Percentiles rank a stretch among this genome's conserved stretches.
Conservation (phyloP, 805 yeast genomes). For the Metschnikowia cerradonensis region DNA sequence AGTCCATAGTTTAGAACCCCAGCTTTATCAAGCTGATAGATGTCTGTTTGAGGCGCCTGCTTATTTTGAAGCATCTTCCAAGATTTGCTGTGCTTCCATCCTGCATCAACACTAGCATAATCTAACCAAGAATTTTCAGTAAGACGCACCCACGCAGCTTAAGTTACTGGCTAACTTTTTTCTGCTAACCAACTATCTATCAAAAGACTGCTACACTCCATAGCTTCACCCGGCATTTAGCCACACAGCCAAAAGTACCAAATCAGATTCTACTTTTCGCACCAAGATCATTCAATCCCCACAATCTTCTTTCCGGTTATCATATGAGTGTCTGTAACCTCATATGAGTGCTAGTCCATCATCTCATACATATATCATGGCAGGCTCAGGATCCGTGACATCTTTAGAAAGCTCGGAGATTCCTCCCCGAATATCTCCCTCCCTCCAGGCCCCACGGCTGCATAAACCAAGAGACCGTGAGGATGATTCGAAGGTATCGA, state of each 20-base stretch:
- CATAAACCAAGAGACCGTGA: not conserved
- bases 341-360: not conserved
- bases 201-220: not conserved
- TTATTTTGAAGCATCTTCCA: not conserved
- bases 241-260: not conserved
- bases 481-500: conserved; percentile 1
- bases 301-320: not conserved
- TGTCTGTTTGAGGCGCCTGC: not conserved
- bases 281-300: not conserved
- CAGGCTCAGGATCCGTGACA: not conserved
- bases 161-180: not conserved
- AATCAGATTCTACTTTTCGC: not conserved
- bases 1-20: not conserved
- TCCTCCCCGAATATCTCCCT: conserved; percentile 2
- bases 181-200: not conserved
- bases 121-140: not conserved
- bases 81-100: conserved; percentile 1
- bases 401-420: not conserved
- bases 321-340: not conserved
- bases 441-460: not conserved
- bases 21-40: not conserved
- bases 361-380: not conserved
- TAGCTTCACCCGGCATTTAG: not conserved
- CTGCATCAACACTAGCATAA: conserved; percentile 1
- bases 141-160: not conserved